A percentile compares a stretch with the other conserved stretches of the same genome.
These are phyloP conservation scores for Xerocomus amazonicus DNA, from an alignment of 1,284 basidiomycete species.

Conservation along the genomic window DNA sequence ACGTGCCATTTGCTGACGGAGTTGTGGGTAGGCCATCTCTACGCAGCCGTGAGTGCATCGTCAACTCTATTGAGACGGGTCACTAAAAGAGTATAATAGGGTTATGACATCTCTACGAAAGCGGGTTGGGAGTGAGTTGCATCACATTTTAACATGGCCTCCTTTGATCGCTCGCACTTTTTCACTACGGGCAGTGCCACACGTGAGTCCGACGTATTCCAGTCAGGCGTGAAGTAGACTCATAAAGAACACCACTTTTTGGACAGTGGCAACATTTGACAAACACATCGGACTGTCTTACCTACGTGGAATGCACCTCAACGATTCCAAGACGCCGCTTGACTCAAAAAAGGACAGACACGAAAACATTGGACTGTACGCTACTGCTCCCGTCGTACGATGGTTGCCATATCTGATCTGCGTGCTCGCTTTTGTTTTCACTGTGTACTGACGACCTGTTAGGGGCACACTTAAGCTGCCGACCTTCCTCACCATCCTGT, in stretches of 20 bases:
- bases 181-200: slow-evolving; percentile 15
- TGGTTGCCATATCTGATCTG: background rate
- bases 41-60: slow-evolving; percentile 59
- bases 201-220: slow-evolving; percentile 13
- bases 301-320: slow-evolving; percentile 79
- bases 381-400: background rate
- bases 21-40: slow-evolving; percentile 60
- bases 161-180: slow-evolving; percentile 6
- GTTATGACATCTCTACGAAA: slow-evolving; percentile 75
- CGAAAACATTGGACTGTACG: slow-evolving; percentile 78
- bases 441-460: too few relatives aligned
- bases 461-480: slow-evolving; percentile 67
- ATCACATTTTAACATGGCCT: background rate
- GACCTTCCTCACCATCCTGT: slow-evolving; percentile 66
- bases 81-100: slow-evolving; percentile 37
- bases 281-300: slow-evolving; percentile 65
- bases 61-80: background rate
- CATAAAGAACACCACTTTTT: background rate
- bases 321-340: slow-evolving; percentile 72
- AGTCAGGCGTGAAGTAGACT: background rate
- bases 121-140: slow-evolving; percentile 60
- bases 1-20: background rate
- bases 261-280: slow-evolving; percentile 60
- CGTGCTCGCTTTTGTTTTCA: background rate
- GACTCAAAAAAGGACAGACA: slow-evolving; percentile 75